phyloP scores from a whole-genome alignment of 768 basidiomycete genomes.

The Coprinopsis sp. region DNA sequence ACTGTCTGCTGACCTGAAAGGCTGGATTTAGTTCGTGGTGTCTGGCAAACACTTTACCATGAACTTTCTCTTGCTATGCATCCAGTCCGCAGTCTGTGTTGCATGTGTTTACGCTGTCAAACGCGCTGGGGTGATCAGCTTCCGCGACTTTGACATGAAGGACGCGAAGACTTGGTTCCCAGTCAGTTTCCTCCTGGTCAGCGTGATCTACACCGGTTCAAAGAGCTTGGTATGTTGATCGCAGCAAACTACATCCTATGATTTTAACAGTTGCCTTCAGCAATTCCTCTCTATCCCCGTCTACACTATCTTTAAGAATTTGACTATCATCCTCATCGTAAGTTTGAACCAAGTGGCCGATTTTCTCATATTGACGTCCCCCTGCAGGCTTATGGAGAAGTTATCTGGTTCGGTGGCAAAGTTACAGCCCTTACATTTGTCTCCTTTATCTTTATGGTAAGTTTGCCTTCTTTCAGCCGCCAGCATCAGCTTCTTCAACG shows the following conservation, averaged over 20 bases:
- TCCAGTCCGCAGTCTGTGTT: slow-evolving; percentile 88
- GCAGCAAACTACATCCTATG: background rate
- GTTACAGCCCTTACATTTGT: slow-evolving; percentile 85
- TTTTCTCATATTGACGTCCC: slow-evolving; percentile 6
- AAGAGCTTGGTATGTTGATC: slow-evolving; percentile 79
- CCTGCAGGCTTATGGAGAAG: slow-evolving; percentile 89
- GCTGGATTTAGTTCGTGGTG: slow-evolving; percentile 82
- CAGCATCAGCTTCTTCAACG: background rate
- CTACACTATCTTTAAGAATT: slow-evolving; percentile 98
- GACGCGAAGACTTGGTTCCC: slow-evolving; percentile 95
- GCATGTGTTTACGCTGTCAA: slow-evolving; percentile 72
- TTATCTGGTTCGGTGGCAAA: slow-evolving; percentile 91
- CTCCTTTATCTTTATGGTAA: slow-evolving; percentile 89
- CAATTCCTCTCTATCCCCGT: slow-evolving; percentile 97
- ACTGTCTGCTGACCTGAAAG: slow-evolving; percentile 1
- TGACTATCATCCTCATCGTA: slow-evolving; percentile 98
- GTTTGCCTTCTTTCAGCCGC: slow-evolving; percentile 14
- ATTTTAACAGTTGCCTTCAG: slow-evolving; percentile 35
- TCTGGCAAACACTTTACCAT: slow-evolving; percentile 92
- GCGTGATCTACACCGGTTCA: slow-evolving; percentile 96
- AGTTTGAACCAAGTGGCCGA: slow-evolving; percentile 22
- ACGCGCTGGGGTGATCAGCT: slow-evolving; percentile 71
- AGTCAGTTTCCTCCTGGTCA: slow-evolving; percentile 86
- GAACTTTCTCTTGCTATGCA: slow-evolving; percentile 91
- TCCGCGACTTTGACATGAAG: slow-evolving; percentile 74